Base-by-base conservation (phyloP, 164 flowering plant genomes). In the Berberis vulgaris region DNA sequence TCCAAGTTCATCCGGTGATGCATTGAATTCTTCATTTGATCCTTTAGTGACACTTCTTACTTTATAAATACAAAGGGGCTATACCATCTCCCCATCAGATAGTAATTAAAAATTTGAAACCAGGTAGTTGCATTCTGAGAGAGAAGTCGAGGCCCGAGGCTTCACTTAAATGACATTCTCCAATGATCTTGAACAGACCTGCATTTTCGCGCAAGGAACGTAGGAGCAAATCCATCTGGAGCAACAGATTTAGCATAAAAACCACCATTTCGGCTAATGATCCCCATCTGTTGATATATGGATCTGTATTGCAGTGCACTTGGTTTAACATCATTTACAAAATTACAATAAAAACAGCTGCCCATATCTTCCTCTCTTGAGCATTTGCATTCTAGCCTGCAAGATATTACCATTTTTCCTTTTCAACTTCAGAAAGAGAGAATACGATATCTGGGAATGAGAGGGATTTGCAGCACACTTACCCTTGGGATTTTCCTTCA, bases 381-480 rank as follows among this genome's bases (percentile, higher is more conserved):
- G 54, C 74, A 66, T 8, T 76, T 68, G 62, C 65, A 73, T 45
- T 81, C 87, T 71, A 81, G 72, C 71, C 89, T 84, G 54, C 54
- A 50, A 4, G 12, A 50, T 7, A 50, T 8, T 8, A n/a, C 2
- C 12, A 50, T 4, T 5, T 7, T 3, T 5, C 12, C 12, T 2
- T 50, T n/a, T 2, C 12, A 50, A 50, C 12, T 50, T 7, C 2
- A 8, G 10, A n/a, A 50, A 10, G 12, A 5, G 54, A 7, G 10
- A 9, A 1, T 50, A 50, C 49, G 6, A 50, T 9, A 50, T 7
- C 1, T 8, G 2, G 12, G 12, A 2, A 50, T 50, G 10, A 4
- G 3, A 50, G 54, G 8, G 12, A 5, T 50, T 7, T 7, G 11
- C 8, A 50, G 6, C 54, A 50, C 26, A 26, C 26, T 26, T 50